Evolutionary conservation across 2,329 filamentous ascomycete species (phyloP).

Genomic region (Talaromyces rugulosus): DNA sequence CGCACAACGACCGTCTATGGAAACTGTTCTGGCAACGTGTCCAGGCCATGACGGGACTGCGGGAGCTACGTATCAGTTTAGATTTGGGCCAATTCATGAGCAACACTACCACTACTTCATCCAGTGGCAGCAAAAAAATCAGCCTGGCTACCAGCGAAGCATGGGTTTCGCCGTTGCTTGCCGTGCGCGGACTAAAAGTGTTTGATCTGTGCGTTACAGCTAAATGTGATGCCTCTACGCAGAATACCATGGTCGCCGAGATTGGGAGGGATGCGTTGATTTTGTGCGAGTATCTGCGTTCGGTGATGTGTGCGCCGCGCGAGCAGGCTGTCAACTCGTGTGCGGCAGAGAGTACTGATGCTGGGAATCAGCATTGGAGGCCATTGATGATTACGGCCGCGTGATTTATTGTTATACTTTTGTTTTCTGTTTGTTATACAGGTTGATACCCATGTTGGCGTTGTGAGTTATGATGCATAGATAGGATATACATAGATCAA

Average conservation of each 20-base stretch:
- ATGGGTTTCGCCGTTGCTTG: constrained; percentile 28
- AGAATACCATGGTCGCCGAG: constrained; percentile 23
- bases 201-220: constrained; percentile 34
- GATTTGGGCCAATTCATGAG: constrained; percentile 30
- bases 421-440: background rate
- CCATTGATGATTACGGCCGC: constrained; percentile 28
- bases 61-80: constrained; percentile 22
- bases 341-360: background rate
- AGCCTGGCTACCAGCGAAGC: constrained; percentile 22
- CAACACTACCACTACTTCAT: constrained; percentile 12
- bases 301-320: constrained; percentile 21
- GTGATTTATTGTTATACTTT: constrained; percentile 10
- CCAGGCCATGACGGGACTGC: constrained; percentile 16
- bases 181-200: constrained; percentile 22
- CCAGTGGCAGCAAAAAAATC: constrained; percentile 20
- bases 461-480: background rate
- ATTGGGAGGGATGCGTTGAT: constrained; percentile 23
- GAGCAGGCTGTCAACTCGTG: background rate
- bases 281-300: constrained; percentile 23
- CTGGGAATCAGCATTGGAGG: background rate
- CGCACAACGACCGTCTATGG: constrained; percentile 34
- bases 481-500: background rate
- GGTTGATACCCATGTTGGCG: constrained; percentile 7
- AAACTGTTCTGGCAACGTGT: constrained; percentile 26
- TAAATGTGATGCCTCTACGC: constrained; percentile 26